Base-by-base conservation (phyloP, 2,329 filamentous ascomycete genomes). In the Penicillium sp. region DNA sequence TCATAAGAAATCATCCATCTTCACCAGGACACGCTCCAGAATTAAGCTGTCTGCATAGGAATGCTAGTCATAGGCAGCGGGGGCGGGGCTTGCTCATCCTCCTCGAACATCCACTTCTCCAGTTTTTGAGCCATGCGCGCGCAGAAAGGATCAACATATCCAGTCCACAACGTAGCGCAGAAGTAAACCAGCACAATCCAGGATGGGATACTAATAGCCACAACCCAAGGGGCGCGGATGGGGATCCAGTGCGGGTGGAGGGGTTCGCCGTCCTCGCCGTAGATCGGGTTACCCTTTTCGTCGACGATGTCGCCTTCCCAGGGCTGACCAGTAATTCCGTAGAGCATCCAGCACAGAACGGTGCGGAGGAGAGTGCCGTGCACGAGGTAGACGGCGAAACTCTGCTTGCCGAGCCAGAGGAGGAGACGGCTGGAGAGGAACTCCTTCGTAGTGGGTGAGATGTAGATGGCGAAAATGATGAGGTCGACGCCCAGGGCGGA, bases 401-500 rank as follows among this genome's bases (percentile, higher is more conserved):
- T 81, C 67, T 82, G 80, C 56, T 77, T 76, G n/a, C 81, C 81
- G 4, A 83, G 71, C 79, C 79, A 83, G 56, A 82, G 77, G 32
- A 83, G 77, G 4, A 79, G 62, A 22, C 75, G 74, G 65, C 80
- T 79, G 4, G 79, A 79, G 24, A 83, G 76, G 26, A 81, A 72
- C n/a, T 74, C 74, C 60, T 82, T 80, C 11, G 80, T 71, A 4
- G 72, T 66, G 0, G 79, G 79, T 3, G 79, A 81, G n/a, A 83
- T 67, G 68, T 77, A 81, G 56, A 83, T 78, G 34, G 79, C 79
- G 31, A 80, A 65, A 49, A 80, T 78, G 46, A 78, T 73, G 29
- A 81, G 69, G 64, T 81, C 76, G 58, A 81, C 74, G 29, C 79
- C 80, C 24, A 81, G 68, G 8, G 79, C 77, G 1, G 77, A 76